phyloP scores from a whole-genome alignment of 1,284 basidiomycete genomes.

The Puccinia hordei region DNA sequence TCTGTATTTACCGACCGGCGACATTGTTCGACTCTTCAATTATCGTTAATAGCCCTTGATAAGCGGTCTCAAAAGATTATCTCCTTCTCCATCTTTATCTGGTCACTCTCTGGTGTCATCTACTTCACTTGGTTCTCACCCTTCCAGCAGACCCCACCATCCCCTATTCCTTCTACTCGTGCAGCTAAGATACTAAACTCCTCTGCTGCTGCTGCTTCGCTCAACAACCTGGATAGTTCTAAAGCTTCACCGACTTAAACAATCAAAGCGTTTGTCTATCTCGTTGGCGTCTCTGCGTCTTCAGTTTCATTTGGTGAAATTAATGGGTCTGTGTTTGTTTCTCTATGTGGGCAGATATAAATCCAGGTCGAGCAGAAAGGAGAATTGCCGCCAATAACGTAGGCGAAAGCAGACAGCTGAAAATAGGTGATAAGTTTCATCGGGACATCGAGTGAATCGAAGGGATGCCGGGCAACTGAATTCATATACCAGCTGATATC shows the following conservation, averaged over 20 bases:
- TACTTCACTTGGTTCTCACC: slow-evolving; percentile 49
- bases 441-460: too few species aligned
- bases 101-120: slow-evolving; percentile 39
- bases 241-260: not conserved
- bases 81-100: slow-evolving; percentile 43
- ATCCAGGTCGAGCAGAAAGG: too few species aligned
- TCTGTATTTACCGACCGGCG: not conserved
- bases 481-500: too few species aligned
- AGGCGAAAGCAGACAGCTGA: too few species aligned
- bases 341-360: too few species aligned
- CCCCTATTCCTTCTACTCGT: not conserved
- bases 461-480: too few species aligned
- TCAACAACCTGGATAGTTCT: not conserved
- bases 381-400: too few species aligned
- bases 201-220: not conserved
- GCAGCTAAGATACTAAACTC: not conserved
- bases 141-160: slow-evolving; percentile 20
- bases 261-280: too few species aligned
- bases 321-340: too few species aligned
- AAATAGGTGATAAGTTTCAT: too few species aligned
- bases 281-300: too few species aligned
- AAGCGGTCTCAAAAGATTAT: slow-evolving; percentile 44
- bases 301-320: too few species aligned
- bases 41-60: slow-evolving; percentile 21
- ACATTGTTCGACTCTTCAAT: not conserved